These are phyloP conservation scores for Fusarium agapanthi DNA, from an alignment of 2,329 filamentous ascomycete genomes.

Conservation along the genomic window DNA sequence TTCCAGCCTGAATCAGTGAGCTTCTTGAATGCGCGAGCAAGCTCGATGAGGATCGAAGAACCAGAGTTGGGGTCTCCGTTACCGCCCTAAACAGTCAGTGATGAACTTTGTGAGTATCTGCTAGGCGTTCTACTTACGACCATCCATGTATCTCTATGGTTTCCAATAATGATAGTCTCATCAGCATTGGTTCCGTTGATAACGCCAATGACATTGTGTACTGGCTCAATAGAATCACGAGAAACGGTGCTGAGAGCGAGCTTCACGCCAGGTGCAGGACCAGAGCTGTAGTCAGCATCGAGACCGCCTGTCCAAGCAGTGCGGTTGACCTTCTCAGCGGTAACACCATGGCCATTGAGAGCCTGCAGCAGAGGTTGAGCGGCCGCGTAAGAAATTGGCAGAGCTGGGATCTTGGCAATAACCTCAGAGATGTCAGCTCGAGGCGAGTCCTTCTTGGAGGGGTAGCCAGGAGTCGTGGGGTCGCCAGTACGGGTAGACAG, in stretches of 20 bases:
- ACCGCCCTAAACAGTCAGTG: constrained; percentile 61
- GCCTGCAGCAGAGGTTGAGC: constrained; percentile 80
- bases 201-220: constrained; percentile 82
- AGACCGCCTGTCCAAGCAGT: constrained; percentile 65
- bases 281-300: constrained; percentile 54
- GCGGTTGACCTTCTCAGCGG: constrained; percentile 71
- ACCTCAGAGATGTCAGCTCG: constrained; percentile 69
- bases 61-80: constrained; percentile 87
- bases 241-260: constrained; percentile 75
- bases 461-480: constrained; percentile 84
- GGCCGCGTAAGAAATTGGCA: constrained; percentile 82
- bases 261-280: constrained; percentile 62
- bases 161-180: constrained; percentile 78
- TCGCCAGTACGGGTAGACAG: constrained; percentile 69
- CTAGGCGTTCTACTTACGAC: constrained; percentile 18
- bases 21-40: constrained; percentile 75
- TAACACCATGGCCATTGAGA: constrained; percentile 78
- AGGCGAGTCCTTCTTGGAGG: constrained; percentile 76
- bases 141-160: constrained; percentile 71
- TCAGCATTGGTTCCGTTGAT: constrained; percentile 81
- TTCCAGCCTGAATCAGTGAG: constrained; percentile 80
- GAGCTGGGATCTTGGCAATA: constrained; percentile 79
- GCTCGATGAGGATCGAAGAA: constrained; percentile 78
- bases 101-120: fast-evolving
- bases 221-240: constrained; percentile 72